Percentiles rank a stretch among this genome's conserved stretches.
Conservation (phyloP, 2,329 filamentous ascomycete genomes). For the Aspergillus udagawae region DNA sequence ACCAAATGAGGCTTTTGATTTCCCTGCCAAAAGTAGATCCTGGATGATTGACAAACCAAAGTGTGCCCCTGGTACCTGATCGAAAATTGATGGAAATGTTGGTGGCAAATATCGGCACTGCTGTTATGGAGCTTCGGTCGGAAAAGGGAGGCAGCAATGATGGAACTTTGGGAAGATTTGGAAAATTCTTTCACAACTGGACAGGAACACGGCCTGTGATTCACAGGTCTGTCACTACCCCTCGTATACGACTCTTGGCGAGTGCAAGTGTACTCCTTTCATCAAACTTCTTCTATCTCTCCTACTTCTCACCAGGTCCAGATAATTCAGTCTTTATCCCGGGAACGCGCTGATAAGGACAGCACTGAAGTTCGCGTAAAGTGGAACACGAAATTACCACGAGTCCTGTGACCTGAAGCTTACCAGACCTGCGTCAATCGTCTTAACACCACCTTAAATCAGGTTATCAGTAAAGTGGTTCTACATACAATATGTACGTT, state of each 20-base stretch:
- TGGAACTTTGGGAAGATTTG: neutral
- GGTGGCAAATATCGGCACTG: slow-evolving; percentile 1
- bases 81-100: neutral
- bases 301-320: neutral
- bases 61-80: neutral
- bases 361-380: slow-evolving; percentile 30
- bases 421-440: slow-evolving; percentile 3
- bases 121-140: neutral
- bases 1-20: neutral
- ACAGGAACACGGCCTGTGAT: neutral
- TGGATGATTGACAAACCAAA: neutral
- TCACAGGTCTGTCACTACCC: neutral
- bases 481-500: slow-evolving; percentile 13
- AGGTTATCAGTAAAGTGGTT: neutral
- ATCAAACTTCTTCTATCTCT: neutral
- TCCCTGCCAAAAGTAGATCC: neutral
- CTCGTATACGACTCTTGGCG: neutral
- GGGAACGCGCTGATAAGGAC: slow-evolving; percentile 12
- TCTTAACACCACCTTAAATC: neutral
- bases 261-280: neutral
- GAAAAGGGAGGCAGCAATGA: neutral
- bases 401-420: slow-evolving; percentile 28
- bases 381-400: slow-evolving; percentile 40
- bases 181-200: slow-evolving; percentile 8
- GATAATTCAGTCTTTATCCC: neutral